These are phyloP conservation scores for Fusarium incarnatum DNA, from an alignment of 2,329 filamentous ascomycete species.

Conservation along the genomic window DNA sequence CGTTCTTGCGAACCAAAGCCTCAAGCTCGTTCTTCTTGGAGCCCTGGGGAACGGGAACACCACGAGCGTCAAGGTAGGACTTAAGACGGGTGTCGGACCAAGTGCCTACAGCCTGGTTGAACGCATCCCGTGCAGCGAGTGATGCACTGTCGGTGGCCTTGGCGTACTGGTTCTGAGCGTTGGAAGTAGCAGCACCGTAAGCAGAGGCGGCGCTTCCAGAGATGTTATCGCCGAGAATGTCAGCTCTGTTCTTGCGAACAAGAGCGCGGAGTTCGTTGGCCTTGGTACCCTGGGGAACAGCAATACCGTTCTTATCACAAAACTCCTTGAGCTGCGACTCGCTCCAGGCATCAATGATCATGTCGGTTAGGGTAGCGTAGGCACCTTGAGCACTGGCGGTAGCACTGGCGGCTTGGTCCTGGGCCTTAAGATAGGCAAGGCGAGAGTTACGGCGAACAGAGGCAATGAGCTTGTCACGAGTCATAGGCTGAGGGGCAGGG, in stretches of 20 bases:
- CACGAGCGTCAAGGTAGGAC: conserved; percentile 80
- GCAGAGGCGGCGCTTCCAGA: conserved; percentile 68
- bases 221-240: conserved; percentile 74
- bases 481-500: conserved; percentile 84
- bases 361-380: conserved; percentile 81
- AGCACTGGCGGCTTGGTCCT: conserved; percentile 69
- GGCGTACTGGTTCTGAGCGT: conserved; percentile 80
- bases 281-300: conserved; percentile 90
- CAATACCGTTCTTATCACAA: conserved; percentile 87
- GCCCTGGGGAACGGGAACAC: conserved; percentile 78
- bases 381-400: conserved; percentile 75
- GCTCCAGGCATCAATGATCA: conserved; percentile 89
- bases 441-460: conserved; percentile 91
- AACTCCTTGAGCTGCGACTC: conserved; percentile 92
- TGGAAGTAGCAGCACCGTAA: conserved; percentile 78
- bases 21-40: conserved; percentile 79
- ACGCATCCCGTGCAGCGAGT: conserved; percentile 72
- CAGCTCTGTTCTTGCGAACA: conserved; percentile 85
- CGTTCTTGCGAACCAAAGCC: conserved; percentile 78
- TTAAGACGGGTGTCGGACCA: conserved; percentile 86
- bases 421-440: conserved; percentile 76
- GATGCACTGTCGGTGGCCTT: conserved; percentile 78
- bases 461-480: conserved; percentile 88
- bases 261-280: conserved; percentile 89
- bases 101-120: conserved; percentile 68